Percentiles rank a stretch among this genome's conserved stretches.
These are phyloP conservation scores for Pythium periplocum DNA, from an alignment of 352 stramenopile genomes.

Conservation along the genomic window DNA sequence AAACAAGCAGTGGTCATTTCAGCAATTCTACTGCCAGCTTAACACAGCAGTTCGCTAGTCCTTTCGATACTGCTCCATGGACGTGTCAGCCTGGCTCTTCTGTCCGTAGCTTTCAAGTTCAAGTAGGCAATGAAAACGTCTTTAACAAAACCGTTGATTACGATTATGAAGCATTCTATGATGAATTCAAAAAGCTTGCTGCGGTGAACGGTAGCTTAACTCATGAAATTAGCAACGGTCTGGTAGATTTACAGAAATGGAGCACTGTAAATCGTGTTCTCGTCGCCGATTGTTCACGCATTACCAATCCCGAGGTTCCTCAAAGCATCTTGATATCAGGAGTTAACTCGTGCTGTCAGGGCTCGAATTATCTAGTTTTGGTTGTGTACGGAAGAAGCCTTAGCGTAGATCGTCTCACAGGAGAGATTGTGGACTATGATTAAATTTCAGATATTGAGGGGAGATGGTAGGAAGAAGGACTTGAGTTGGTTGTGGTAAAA, in stretches of 20 bases:
- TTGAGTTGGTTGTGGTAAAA: not conserved
- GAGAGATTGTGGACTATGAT: not conserved
- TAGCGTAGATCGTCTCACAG: constrained; percentile 3
- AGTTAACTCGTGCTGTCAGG: constrained; percentile 2
- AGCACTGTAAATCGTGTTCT: constrained; percentile 8
- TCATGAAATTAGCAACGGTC: constrained; percentile 16
- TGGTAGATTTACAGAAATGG: constrained; percentile 19
- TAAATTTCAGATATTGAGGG: not conserved
- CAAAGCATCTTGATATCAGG: constrained; percentile 1
- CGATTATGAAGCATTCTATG: constrained; percentile 15
- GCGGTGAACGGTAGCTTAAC: constrained; percentile 21
- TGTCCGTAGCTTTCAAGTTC: constrained; percentile 17
- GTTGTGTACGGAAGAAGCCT: constrained; percentile 3
- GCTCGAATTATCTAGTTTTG: not conserved
- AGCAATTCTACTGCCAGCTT: not conserved
- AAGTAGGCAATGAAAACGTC: constrained; percentile 24
- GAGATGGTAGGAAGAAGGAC: not conserved
- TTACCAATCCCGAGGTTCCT: not conserved
- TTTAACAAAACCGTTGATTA: constrained; percentile 20
- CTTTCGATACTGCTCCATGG: constrained; percentile 21
- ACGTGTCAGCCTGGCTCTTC: constrained; percentile 17
- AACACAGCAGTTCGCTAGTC: constrained; percentile 10
- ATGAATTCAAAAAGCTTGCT: constrained; percentile 17
- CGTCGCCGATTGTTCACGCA: constrained; percentile 1
- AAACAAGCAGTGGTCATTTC: constrained; percentile 12